Evolutionary conservation across 805 yeast genomes (phyloP).

Genomic region (Metschnikowia koreensis): DNA sequence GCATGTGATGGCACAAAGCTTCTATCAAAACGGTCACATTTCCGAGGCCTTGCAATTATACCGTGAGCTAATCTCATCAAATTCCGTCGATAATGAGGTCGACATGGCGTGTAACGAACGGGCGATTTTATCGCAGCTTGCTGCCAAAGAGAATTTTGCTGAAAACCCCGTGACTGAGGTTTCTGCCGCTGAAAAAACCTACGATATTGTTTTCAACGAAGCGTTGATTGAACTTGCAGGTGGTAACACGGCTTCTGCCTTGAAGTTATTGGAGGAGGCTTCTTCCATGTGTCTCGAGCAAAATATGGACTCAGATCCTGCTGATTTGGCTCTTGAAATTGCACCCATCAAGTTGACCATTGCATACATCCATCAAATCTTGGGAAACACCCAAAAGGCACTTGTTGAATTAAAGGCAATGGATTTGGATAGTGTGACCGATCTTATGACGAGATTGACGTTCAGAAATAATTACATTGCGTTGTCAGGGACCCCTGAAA

Average conservation of each 20-base stretch:
- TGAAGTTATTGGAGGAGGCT: conserved; percentile 47
- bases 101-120: conserved; percentile 66
- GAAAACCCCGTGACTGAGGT: conserved; percentile 7
- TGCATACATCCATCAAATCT: conserved; percentile 48
- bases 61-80: conserved; percentile 32
- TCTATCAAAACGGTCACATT: conserved; percentile 47
- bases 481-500: conserved; percentile 14
- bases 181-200: conserved; percentile 30
- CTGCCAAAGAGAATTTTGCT: conserved; percentile 6
- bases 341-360: conserved; percentile 61
- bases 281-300: conserved; percentile 38
- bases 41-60: conserved; percentile 47
- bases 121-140: conserved; percentile 59
- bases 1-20: conserved; percentile 54
- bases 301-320: conserved; percentile 33
- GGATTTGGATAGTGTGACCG: conserved; percentile 31
- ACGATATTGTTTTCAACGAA: conserved; percentile 61
- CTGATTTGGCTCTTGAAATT: conserved; percentile 51
- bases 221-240: conserved; percentile 50
- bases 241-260: conserved; percentile 39
- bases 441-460: conserved; percentile 40
- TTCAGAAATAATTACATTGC: conserved; percentile 46
- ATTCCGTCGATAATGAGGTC: conserved; percentile 41
- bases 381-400: conserved; percentile 11
- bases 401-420: conserved; percentile 8